Percentiles rank a stretch among this genome's conserved stretches.
Evolutionary conservation across 345 rosid species (phyloP).

Genomic region (Citrus unshiu): DNA sequence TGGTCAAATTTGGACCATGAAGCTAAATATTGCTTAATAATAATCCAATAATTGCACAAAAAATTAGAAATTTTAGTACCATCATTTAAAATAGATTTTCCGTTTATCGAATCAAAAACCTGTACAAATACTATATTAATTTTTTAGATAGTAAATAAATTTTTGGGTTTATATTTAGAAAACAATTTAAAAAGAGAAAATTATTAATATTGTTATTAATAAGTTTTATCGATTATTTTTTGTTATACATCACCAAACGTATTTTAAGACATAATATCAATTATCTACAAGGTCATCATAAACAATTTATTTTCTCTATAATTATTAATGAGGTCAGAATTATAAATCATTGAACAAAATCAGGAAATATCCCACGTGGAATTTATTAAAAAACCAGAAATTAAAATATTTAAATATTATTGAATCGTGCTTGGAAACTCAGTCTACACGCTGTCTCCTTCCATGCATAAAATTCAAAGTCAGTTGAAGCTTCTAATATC

Average conservation of each 20-base stretch:
- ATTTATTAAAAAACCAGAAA: not conserved
- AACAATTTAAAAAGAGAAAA: no score
- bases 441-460: not conserved
- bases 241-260: no score
- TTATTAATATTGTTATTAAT: no score
- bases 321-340: not conserved
- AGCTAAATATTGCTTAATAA: not conserved
- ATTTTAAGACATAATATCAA: no score
- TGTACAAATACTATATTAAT: no score
- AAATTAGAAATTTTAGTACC: no score
- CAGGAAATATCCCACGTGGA: not conserved
- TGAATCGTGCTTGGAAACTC: not conserved
- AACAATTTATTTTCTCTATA: not conserved
- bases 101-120: no score
- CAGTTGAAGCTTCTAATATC: not conserved
- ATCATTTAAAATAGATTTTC: no score
- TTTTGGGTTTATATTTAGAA: no score
- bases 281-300: not conserved
- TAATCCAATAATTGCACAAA: not conserved
- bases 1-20: not conserved
- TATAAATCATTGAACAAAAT: not conserved
- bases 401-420: no score
- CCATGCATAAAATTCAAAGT: conserved; percentile 3
- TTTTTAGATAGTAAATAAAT: no score
- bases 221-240: no score